Base-by-base conservation (phyloP, 2,329 filamentous ascomycete genomes). In the Verruconis gallopava region DNA sequence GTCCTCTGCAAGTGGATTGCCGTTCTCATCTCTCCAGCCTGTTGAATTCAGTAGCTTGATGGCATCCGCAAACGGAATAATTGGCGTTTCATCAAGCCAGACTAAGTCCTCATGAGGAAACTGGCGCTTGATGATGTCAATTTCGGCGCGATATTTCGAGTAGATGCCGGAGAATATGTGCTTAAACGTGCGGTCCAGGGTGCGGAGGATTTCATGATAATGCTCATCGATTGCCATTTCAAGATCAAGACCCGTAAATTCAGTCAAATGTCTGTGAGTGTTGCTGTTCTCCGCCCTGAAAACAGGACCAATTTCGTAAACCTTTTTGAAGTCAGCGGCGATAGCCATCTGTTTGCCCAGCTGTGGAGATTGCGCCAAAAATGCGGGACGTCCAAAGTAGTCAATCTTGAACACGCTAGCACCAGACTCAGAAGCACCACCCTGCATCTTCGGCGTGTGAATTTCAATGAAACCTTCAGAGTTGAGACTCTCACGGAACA, bases 231-330 rank as follows among this genome's bases (percentile, higher is more conserved):
- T 85, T 3, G 79, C 73, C 89, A 95, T 95, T 56, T 95, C 88
- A 14, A 95, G 61, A 69, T 95, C 88, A 21, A 95, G 69, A 43
- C 88, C 88, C 3, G 86, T 95, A 58, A 93, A 95, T 59, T 95
- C 88, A 0, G 88, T 94, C 68, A 95, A 69, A 58, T 95, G 88
- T 28, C 88, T 79, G 55, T 94, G 88, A 0, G 88, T 95, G 60
- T 95, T 95, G 55, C 84, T 93, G 65, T 95, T 93, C 58, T 95
- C 88, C 1, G 88, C 88, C 50, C 88, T 78, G 70, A 95, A 95
- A 4, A 95, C 86, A 2, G 84, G 79, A 13, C 85, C 85, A 49
- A 91, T 79, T 57, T 95, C 88, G 54, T 89, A 95, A 4, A 95
- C 88, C 39, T 79, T 77, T 44, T 81, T 80, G 56, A 94, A 91